Evolutionary conservation across 305 asterid species (phyloP).

Genomic region (Fraxinus sp.): DNA sequence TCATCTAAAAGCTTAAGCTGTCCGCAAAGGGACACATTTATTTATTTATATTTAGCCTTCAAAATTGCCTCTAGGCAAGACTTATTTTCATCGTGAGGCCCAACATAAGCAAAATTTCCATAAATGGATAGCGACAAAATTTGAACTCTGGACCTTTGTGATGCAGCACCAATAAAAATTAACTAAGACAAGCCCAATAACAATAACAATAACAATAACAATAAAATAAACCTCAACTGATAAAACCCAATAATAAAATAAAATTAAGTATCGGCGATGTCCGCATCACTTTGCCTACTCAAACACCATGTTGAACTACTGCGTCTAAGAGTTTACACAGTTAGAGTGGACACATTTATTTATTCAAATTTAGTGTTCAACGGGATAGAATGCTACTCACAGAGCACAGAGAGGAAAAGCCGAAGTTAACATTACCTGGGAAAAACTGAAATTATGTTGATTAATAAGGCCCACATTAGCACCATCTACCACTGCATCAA

Average conservation of each 20-base stretch:
- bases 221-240: too few species aligned
- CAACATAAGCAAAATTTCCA: not conserved
- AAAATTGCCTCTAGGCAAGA: not conserved
- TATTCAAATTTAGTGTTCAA: slow-evolving; percentile 1
- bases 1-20: not conserved
- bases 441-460: slow-evolving; percentile 53
- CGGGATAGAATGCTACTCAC: not conserved
- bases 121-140: not conserved
- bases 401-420: slow-evolving; percentile 15
- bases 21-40: not conserved
- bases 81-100: not conserved
- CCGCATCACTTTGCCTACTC: too few species aligned
- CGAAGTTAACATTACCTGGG: slow-evolving; percentile 45
- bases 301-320: not conserved
- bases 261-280: too few species aligned
- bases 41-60: not conserved
- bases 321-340: not conserved
- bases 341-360: not conserved
- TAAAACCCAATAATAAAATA: too few species aligned
- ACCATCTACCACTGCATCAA: slow-evolving; percentile 95
- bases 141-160: not conserved
- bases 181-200: too few species aligned
- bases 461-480: slow-evolving; percentile 76
- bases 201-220: too few species aligned
- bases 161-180: too few species aligned